Evolutionary conservation across 352 stramenopile species (phyloP).

Genomic region (Phytophthora tentaculata): DNA sequence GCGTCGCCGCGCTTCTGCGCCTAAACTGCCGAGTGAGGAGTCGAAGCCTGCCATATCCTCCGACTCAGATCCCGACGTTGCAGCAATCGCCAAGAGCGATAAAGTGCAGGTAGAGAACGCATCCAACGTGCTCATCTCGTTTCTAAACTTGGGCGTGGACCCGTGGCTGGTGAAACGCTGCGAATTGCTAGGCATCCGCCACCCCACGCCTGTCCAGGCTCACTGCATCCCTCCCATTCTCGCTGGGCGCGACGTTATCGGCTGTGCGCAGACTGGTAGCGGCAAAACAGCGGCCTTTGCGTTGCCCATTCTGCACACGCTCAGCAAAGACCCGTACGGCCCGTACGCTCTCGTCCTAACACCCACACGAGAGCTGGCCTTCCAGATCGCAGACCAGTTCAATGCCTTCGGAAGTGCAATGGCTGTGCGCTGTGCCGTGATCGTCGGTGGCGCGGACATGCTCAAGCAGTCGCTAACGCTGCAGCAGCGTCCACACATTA

Average conservation of each 20-base stretch:
- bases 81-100: slow-evolving; percentile 20
- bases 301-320: slow-evolving; percentile 96
- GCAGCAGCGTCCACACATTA: slow-evolving; percentile 93
- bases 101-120: slow-evolving; percentile 55
- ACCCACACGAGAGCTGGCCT: slow-evolving; percentile 97
- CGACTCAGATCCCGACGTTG: background rate
- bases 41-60: slow-evolving; percentile 5
- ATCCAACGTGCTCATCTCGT: slow-evolving; percentile 71
- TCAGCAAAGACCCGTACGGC: slow-evolving; percentile 94
- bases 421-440: slow-evolving; percentile 87
- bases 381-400: slow-evolving; percentile 99
- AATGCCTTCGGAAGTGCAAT: slow-evolving; percentile 94
- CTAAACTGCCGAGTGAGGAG: slow-evolving; percentile 5
- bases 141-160: slow-evolving; percentile 86
- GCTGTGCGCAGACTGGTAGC: slow-evolving; percentile 94
- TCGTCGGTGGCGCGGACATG: slow-evolving; percentile 97
- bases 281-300: slow-evolving; percentile 99
- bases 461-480: slow-evolving; percentile 93
- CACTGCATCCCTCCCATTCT: slow-evolving; percentile 93
- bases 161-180: slow-evolving; percentile 90
- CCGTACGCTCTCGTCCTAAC: slow-evolving; percentile 97
- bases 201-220: slow-evolving; percentile 91
- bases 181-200: slow-evolving; percentile 81
- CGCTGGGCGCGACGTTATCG: slow-evolving; percentile 91
- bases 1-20: slow-evolving; percentile 47